Evolutionary conservation across 495 filamentous ascomycete species (phyloP).

Genomic region (Friedmanniomyces simplex): DNA sequence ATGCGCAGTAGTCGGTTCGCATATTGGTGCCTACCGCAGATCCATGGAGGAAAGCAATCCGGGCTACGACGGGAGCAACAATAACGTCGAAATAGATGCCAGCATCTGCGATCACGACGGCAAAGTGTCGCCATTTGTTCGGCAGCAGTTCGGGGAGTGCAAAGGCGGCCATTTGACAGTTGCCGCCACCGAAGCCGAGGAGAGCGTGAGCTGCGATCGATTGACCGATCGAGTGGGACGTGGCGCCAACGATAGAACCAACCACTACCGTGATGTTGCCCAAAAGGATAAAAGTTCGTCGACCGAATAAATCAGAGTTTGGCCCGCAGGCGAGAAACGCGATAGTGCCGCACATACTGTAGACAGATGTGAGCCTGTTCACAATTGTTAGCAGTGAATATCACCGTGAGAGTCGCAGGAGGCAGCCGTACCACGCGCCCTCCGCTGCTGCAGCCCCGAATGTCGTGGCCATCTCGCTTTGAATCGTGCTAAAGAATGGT

Average conservation of each 20-base stretch:
- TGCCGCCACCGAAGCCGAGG: slow-evolving; percentile 21
- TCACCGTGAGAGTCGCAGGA: background rate
- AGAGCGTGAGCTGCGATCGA: slow-evolving; percentile 17
- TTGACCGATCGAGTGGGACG: slow-evolving; percentile 10
- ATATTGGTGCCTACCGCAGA: background rate
- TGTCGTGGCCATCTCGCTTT: slow-evolving; percentile 22
- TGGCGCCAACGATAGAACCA: slow-evolving; percentile 16
- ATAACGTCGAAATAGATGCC: slow-evolving; percentile 27
- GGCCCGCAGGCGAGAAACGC: slow-evolving; percentile 27
- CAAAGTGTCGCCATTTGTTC: slow-evolving; percentile 29
- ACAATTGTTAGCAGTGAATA: slow-evolving; percentile 11
- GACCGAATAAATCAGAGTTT: slow-evolving; percentile 24
- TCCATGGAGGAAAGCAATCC: slow-evolving; percentile 22
- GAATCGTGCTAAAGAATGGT: slow-evolving; percentile 21
- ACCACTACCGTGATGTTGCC: slow-evolving; percentile 22
- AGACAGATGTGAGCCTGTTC: background rate
- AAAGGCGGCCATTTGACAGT: slow-evolving; percentile 25
- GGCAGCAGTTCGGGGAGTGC: slow-evolving; percentile 32
- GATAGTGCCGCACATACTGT: background rate
- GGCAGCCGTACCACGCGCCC: background rate
- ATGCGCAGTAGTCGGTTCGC: background rate
- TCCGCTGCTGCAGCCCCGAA: slow-evolving; percentile 20
- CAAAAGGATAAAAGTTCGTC: slow-evolving; percentile 22
- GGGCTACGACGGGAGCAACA: slow-evolving; percentile 26
- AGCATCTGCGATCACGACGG: slow-evolving; percentile 27